Evolutionary conservation across 345 rosid species (phyloP).

Genomic region (Ceriops decandra): DNA sequence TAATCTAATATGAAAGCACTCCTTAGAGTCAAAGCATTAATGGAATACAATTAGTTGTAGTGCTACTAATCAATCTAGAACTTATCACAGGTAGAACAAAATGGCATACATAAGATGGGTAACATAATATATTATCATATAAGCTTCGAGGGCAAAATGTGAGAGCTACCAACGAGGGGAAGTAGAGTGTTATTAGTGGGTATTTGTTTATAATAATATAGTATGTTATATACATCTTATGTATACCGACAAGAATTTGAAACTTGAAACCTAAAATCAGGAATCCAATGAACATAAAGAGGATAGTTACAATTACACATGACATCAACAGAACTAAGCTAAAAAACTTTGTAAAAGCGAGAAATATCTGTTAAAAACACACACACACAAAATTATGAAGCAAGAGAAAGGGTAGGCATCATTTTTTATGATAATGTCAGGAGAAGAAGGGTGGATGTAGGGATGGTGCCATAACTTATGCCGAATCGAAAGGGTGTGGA

Average conservation of each 20-base stretch:
- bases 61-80: constrained; percentile 9
- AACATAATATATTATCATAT: constrained; percentile 17
- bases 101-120: constrained; percentile 5
- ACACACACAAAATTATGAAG: constrained; percentile 8
- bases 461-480: constrained; percentile 14
- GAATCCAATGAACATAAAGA: no score
- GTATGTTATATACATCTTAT: constrained; percentile 18
- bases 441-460: constrained; percentile 21
- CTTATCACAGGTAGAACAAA: constrained; percentile 12
- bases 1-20: not conserved
- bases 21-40: constrained; percentile 2
- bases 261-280: no score
- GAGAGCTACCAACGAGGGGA: constrained; percentile 27
- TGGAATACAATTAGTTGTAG: not conserved
- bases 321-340: not conserved
- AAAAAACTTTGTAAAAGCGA: not conserved
- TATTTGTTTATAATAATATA: constrained; percentile 16
- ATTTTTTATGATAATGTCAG: constrained; percentile 34
- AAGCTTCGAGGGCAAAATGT: constrained; percentile 26
- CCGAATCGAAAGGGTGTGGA: not conserved
- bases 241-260: constrained; percentile 1
- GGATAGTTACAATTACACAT: not conserved
- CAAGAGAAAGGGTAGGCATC: constrained; percentile 12
- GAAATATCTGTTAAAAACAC: not conserved
- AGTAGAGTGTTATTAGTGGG: constrained; percentile 25